These are phyloP conservation scores for Cercospora sp. DNA, from an alignment of 2,329 filamentous ascomycete species.

Conservation along the genomic window DNA sequence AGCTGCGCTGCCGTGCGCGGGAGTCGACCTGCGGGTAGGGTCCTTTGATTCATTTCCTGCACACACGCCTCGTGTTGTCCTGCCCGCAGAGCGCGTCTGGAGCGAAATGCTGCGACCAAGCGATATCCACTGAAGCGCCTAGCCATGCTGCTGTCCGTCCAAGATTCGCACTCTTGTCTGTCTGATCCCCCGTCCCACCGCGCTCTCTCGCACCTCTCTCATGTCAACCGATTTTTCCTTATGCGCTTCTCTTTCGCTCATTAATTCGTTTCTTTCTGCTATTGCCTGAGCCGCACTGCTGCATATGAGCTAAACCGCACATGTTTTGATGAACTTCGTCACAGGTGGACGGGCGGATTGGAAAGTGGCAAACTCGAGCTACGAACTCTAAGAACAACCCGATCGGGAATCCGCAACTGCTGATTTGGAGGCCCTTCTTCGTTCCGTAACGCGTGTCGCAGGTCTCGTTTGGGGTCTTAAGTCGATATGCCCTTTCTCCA, in stretches of 20 bases:
- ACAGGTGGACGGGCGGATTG: background rate
- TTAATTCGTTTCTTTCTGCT: background rate
- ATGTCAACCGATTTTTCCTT: conserved; percentile 6
- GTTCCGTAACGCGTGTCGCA: conserved; percentile 11
- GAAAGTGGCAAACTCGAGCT: background rate
- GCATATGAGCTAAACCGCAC: background rate
- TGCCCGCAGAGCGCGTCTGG: conserved; percentile 3
- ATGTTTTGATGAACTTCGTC: conserved; percentile 2
- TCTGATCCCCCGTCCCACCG: background rate
- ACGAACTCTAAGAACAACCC: conserved; percentile 4
- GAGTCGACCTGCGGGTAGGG: conserved; percentile 5
- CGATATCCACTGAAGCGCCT: conserved; percentile 15
- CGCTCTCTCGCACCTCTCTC: conserved; percentile 4
- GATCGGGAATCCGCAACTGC: background rate
- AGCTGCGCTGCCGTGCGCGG: conserved; percentile 14
- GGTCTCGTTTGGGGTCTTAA: conserved; percentile 7
- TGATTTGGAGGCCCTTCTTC: background rate
- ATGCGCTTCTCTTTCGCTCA: conserved; percentile 3
- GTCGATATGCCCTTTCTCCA: conserved; percentile 18
- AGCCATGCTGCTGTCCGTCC: conserved; percentile 7
- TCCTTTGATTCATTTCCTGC: conserved; percentile 17
- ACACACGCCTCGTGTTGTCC: conserved; percentile 4
- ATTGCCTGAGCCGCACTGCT: background rate
- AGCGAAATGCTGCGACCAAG: conserved; percentile 9
- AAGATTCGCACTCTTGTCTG: background rate